These are phyloP conservation scores for Aspergillus nidulans DNA, from an alignment of 495 filamentous ascomycete species.

Conservation along the genomic window DNA sequence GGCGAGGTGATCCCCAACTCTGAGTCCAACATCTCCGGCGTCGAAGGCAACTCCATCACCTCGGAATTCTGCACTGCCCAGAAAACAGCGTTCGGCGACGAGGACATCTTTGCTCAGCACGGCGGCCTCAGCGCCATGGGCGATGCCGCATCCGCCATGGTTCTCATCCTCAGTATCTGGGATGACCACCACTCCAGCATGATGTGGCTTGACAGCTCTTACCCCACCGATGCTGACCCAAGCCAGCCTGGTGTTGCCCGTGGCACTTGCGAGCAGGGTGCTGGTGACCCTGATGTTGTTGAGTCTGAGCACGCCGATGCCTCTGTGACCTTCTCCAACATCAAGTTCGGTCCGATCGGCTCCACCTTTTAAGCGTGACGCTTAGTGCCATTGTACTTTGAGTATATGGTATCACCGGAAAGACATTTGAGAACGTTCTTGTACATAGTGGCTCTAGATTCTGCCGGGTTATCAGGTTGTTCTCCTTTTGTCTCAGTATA, in stretches of 20 bases:
- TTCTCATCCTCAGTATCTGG: slow-evolving; percentile 76
- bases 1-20: slow-evolving; percentile 58
- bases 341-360: slow-evolving; percentile 63
- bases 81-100: slow-evolving; percentile 55
- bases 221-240: slow-evolving; percentile 54
- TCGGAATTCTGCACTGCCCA: slow-evolving; percentile 54
- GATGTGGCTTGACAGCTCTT: slow-evolving; percentile 80
- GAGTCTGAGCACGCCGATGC: slow-evolving; percentile 50
- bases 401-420: background rate
- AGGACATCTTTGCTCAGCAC: slow-evolving; percentile 47
- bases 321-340: slow-evolving; percentile 64
- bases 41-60: slow-evolving; percentile 54
- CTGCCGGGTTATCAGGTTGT: background rate
- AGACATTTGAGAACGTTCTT: background rate
- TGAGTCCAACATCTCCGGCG: slow-evolving; percentile 45
- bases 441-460: slow-evolving; percentile 5
- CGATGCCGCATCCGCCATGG: slow-evolving; percentile 55
- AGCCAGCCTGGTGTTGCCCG: slow-evolving; percentile 61
- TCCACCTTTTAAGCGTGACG: slow-evolving; percentile 39
- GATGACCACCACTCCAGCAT: slow-evolving; percentile 74
- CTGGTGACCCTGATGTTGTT: slow-evolving; percentile 59
- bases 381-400: background rate
- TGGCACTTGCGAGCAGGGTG: slow-evolving; percentile 61
- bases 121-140: slow-evolving; percentile 59
- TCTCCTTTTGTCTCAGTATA: background rate